Percentiles rank a stretch among this genome's conserved stretches.
Conservation (phyloP, 306 rosid genomes). For the Cucumis hystrix region DNA sequence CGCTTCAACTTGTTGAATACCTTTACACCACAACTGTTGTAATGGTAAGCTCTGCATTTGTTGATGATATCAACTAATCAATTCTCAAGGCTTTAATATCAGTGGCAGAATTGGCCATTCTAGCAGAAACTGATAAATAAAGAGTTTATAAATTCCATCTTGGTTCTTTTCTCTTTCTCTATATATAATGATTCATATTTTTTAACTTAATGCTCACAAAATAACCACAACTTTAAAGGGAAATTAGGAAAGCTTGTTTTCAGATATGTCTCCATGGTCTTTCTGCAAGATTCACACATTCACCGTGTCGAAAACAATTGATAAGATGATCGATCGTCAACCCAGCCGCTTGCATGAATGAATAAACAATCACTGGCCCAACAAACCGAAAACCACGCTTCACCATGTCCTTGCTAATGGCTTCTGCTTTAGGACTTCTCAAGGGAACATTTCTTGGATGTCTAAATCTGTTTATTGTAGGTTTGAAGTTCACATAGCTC, state of each 20-base stretch:
- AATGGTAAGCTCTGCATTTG: neutral
- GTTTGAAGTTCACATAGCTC: constrained; percentile 74
- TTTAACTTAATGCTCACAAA: neutral
- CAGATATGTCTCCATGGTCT: constrained; percentile 98
- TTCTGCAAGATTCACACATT: constrained; percentile 86
- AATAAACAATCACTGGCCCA: constrained; percentile 87
- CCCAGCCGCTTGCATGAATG: constrained; percentile 98
- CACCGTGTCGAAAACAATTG: constrained; percentile 66
- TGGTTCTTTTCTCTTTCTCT: neutral
- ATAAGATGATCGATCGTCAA: constrained; percentile 84
- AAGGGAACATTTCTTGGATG: constrained; percentile 83
- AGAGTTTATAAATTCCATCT: neutral
- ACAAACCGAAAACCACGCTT: constrained; percentile 70
- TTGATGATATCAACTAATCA: neutral
- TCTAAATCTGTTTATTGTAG: constrained; percentile 56
- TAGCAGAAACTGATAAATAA: neutral
- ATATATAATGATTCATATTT: neutral
- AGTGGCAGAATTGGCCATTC: neutral
- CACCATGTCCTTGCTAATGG: constrained; percentile 75
- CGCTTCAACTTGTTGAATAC: neutral
- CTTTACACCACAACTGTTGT: neutral
- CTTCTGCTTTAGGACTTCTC: constrained; percentile 79
- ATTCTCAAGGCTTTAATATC: neutral
- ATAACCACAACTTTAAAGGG: neutral
- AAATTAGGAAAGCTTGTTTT: neutral